Evolutionary conservation across 208 protist genomes (phyloP), one percentile per base, ranked within the genome.

Genomic region (Trypanosoma scelopori): DNA sequence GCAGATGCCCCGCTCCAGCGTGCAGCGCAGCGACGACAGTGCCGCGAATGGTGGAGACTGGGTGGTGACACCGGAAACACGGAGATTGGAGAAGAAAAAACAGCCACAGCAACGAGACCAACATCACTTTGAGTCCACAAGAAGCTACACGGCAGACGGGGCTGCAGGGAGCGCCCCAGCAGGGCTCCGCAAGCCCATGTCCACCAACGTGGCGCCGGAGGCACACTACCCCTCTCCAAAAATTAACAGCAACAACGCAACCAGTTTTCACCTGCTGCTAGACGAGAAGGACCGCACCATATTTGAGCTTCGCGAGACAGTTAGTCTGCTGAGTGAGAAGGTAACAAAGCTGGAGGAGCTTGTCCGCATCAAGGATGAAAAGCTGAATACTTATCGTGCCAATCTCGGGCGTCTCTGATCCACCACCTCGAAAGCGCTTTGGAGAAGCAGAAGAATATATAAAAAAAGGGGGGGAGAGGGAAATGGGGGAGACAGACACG

Each of bases 281-380:
- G 74, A 84, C 2, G 92, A 97, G 71, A 97, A 98, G 63, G 93
- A 97, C 49, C 71, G 83, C 50, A 93, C 82, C 3, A 97, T 98
- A 60, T 67, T 87, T 28, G 91, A 98, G 66, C 74, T 98, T 45
- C 79, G 82, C 23, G 92, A 97, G 66, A 96, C 92, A 13, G 85
- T 96, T 15, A 75, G 80, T 43, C 89, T 97, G 68, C 74, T 98
- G 12, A 92, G 89, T 30, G 78, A 93, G 42, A 97, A 98, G 79
- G 87, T 98, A 41, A 69, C 85, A 28, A 99, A 98, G 76, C 61
- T 99, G 25, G 97, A 99, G 74, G 91, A 99, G 77, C 82, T 99
- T 20, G 69, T 98, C 15, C 76, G 85, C 18, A 77, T 99, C 18
- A 99, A 99, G 79, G 97, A 99, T 67, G 83, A 87, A 30, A 98